These are phyloP conservation scores for Phanerodontia chrysosporium DNA, from an alignment of 768 basidiomycete species.

Conservation along the genomic window DNA sequence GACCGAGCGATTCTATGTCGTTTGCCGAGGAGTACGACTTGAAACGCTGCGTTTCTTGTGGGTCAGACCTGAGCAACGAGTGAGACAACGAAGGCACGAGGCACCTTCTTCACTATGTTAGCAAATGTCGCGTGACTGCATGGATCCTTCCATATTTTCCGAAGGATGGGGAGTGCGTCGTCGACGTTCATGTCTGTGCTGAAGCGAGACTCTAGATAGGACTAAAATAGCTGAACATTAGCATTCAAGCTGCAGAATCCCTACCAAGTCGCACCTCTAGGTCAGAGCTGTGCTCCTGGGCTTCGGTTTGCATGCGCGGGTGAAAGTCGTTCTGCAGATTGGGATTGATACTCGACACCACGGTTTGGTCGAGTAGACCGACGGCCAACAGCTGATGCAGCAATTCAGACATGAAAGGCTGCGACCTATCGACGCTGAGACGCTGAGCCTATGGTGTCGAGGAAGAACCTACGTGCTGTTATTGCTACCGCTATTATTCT, in stretches of 20 bases:
- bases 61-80: neutral
- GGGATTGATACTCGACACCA: constrained; percentile 50
- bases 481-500: constrained; percentile 6
- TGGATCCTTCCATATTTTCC: constrained; percentile 50
- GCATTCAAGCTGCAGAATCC: no score
- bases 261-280: constrained; percentile 44
- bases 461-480: constrained; percentile 12
- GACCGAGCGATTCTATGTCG: constrained; percentile 68
- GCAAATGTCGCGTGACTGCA: constrained; percentile 57
- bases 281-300: constrained; percentile 55
- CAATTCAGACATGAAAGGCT: constrained; percentile 39
- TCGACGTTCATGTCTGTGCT: constrained; percentile 42
- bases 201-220: constrained; percentile 56
- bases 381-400: constrained; percentile 50
- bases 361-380: constrained; percentile 51
- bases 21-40: constrained; percentile 42
- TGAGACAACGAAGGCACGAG: constrained; percentile 8
- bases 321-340: constrained; percentile 41
- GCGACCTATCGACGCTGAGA: neutral
- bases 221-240: no score
- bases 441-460: neutral
- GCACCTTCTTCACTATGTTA: constrained; percentile 52
- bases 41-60: constrained; percentile 46
- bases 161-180: constrained; percentile 31
- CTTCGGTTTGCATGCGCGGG: constrained; percentile 51